phyloP scores from a whole-genome alignment of 2,329 filamentous ascomycete species.

The Diplodia sapinea region DNA sequence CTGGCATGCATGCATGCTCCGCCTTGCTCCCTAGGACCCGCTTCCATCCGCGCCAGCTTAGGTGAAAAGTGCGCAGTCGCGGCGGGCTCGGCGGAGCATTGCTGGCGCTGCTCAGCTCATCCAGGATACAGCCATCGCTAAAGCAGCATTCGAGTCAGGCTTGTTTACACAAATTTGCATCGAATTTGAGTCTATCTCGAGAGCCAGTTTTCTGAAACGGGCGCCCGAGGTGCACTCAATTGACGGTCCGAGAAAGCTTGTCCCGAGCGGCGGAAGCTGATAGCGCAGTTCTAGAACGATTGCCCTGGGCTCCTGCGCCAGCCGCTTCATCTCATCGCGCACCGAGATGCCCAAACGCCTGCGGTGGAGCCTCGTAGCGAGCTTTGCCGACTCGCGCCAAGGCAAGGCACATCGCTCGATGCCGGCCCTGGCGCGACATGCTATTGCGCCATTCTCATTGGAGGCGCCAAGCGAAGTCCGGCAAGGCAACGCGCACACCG shows the following conservation, averaged over 20 bases:
- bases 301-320: conserved; percentile 11
- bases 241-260: conserved; percentile 20
- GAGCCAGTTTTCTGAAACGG: conserved; percentile 27
- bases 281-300: conserved; percentile 27
- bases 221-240: conserved; percentile 16
- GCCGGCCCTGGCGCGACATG: not conserved
- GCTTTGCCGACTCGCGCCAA: conserved; percentile 1
- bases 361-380: conserved; percentile 9
- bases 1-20: not conserved
- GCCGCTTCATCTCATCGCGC: conserved; percentile 9
- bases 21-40: conserved; percentile 4
- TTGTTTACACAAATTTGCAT: conserved; percentile 3
- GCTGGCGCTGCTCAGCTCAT: not conserved
- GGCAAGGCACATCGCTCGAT: not conserved
- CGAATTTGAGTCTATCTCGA: conserved; percentile 10
- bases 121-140: not conserved
- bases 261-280: conserved; percentile 5
- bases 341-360: conserved; percentile 5
- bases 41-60: not conserved
- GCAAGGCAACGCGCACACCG: not conserved
- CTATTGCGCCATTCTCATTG: not conserved
- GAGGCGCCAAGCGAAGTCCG: not conserved
- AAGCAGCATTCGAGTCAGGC: conserved; percentile 1
- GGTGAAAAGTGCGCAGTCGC: not conserved
- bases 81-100: not conserved